Conservation (phyloP, 1,284 basidiomycete genomes). For the Puccinia polysora region DNA sequence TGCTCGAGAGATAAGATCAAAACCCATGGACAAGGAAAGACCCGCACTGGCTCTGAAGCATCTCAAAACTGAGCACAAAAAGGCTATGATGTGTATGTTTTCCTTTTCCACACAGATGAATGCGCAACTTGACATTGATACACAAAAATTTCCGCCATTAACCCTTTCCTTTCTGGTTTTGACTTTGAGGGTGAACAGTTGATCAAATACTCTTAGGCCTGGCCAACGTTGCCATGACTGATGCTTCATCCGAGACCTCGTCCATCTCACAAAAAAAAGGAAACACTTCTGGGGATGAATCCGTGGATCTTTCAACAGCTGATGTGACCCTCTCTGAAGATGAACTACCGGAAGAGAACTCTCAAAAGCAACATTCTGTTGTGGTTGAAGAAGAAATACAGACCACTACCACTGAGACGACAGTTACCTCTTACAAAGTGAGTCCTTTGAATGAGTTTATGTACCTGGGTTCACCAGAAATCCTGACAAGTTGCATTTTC, state of each 20-base stretch:
- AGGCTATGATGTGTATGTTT: background rate
- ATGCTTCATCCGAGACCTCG: background rate
- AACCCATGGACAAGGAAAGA: background rate
- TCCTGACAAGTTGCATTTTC: too few species aligned
- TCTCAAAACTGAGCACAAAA: conserved; percentile 2
- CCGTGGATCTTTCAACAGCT: background rate
- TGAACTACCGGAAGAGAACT: background rate
- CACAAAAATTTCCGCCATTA: background rate
- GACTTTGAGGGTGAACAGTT: background rate
- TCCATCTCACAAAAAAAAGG: background rate
- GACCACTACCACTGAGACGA: conserved; percentile 1
- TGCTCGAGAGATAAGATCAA: conserved; percentile 1
- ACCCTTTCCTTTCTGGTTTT: background rate
- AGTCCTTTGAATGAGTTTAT: background rate
- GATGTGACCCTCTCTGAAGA: background rate
- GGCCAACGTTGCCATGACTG: background rate
- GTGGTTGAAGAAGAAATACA: conserved; percentile 5
- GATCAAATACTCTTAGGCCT: conserved; percentile 2
- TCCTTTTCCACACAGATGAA: background rate
- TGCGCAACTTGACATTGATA: background rate
- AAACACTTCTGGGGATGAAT: background rate
- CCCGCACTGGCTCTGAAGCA: background rate
- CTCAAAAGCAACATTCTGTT: background rate
- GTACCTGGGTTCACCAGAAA: too few species aligned
- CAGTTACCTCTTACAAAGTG: conserved; percentile 6